Percentiles rank a stretch among this genome's conserved stretches.
phyloP scores from a whole-genome alignment of 2,329 filamentous ascomycete genomes.

The Colletotrichum ledebouriae region DNA sequence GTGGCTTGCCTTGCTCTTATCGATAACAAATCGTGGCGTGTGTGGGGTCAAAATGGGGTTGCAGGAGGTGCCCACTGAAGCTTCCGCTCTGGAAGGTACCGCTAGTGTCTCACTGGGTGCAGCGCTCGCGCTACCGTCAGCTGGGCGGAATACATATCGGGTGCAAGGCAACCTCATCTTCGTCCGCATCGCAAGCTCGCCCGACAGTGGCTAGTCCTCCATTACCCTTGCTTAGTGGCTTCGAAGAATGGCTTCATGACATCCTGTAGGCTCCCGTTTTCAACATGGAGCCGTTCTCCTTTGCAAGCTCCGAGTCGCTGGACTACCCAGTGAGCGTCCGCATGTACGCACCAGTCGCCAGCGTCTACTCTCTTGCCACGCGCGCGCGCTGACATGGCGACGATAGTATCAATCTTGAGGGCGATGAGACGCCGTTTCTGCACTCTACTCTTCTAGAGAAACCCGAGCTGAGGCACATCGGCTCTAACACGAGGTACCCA shows the following conservation, averaged over 20 bases:
- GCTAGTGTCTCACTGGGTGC: constrained; percentile 20
- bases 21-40: constrained; percentile 25
- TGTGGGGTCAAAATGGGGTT: constrained; percentile 2
- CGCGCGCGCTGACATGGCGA: constrained; percentile 17
- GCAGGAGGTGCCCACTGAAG: constrained; percentile 6
- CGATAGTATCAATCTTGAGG: constrained; percentile 62
- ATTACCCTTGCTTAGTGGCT: not conserved
- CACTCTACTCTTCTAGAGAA: constrained; percentile 80
- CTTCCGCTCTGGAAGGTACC: constrained; percentile 3
- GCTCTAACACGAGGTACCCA: constrained; percentile 81
- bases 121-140: constrained; percentile 13
- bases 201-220: too few species aligned
- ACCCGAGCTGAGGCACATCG: constrained; percentile 86
- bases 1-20: constrained; percentile 29
- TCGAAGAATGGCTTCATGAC: constrained; percentile 32
- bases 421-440: constrained; percentile 57
- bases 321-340: constrained; percentile 78
- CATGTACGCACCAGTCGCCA: constrained; percentile 61
- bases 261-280: constrained; percentile 36
- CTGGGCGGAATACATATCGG: not conserved
- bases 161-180: constrained; percentile 4
- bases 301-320: constrained; percentile 89
- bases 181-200: not conserved
- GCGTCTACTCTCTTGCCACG: not conserved
- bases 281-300: constrained; percentile 93